Evolutionary conservation across 2,329 filamentous ascomycete species (phyloP), one percentile per base, ranked within the genome.

Genomic region (Fusarium pseudograminearum): DNA sequence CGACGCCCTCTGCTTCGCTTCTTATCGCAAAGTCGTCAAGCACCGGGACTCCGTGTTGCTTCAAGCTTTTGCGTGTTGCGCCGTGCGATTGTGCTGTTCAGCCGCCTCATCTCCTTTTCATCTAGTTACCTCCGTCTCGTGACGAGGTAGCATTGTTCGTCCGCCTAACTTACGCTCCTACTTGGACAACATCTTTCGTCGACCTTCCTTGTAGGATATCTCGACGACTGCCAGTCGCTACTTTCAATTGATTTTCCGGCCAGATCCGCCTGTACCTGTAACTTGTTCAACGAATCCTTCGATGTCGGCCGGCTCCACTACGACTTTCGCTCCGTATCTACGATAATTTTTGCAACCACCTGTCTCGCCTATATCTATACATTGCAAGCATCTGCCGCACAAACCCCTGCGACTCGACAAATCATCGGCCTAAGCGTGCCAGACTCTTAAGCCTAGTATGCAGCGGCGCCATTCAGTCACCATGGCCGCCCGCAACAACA

Each of bases 401-500:
- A 62, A 54, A 34, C 33, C 42, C 50, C 24, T n/a, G 58, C 57
- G 55, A 66, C 51, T 54, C 57, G 55, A 55, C 47, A 48, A 53
- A 45, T 34, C 38, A 41, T 57, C 67, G 65, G 57, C 62, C 59
- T 73, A 61, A 71, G 69, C 57, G 65, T 62, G 60, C 61, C 66
- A 65, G 50, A 60, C 55, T 74, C 55, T 57, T 59, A 57, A 65
- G 59, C 62, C 72, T 74, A 74, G 67, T 61, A 75, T 75, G 73
- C 71, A 75, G 71, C 73, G 73, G 73, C 73, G 73, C 65, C 70
- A 73, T 59, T 77, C 78, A 65, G 72, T 79, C 67, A 69, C 74
- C 56, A 78, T 75, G 70, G 71, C 77, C 67, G 78, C 78, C 71
- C 79, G 78, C 73, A 76, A 77, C 46, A 77, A 77, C 46, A 77